Percentiles rank a stretch among this genome's conserved stretches.
These are phyloP conservation scores for Trichocladium antarcticum DNA, from an alignment of 495 filamentous ascomycete genomes.

Conservation along the genomic window DNA sequence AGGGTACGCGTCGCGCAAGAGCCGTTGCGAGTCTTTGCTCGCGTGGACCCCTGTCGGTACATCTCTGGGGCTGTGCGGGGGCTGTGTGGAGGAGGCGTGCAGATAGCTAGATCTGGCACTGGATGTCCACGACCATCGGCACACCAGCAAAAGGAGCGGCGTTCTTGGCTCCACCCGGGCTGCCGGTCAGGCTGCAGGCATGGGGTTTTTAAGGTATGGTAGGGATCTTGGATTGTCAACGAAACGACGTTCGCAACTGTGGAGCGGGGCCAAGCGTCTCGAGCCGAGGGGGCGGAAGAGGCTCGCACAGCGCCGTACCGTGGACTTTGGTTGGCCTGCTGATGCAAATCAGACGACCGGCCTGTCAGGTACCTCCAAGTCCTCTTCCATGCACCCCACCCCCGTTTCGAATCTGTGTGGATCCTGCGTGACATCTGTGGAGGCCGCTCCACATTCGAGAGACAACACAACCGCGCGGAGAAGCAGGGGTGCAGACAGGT, in stretches of 20 bases:
- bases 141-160: too few species aligned
- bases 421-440: slow-evolving; percentile 11
- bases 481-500: neutral
- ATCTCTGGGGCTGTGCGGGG: too few species aligned
- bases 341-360: neutral
- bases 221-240: slow-evolving; percentile 1
- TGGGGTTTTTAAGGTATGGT: slow-evolving; percentile 9
- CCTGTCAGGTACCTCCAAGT: neutral
- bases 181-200: neutral
- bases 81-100: too few species aligned
- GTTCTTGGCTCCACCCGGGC: slow-evolving; percentile 3
- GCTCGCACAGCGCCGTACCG: slow-evolving; percentile 1
- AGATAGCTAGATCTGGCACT: too few species aligned
- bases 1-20: too few species aligned
- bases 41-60: too few species aligned
- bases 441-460: slow-evolving; percentile 8
- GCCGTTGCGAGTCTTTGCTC: too few species aligned
- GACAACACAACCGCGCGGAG: slow-evolving; percentile 13
- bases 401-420: slow-evolving; percentile 15
- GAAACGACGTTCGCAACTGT: neutral
- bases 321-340: neutral
- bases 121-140: too few species aligned
- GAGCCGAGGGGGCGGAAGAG: slow-evolving; percentile 12
- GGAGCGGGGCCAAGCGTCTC: neutral
- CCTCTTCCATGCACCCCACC: slow-evolving; percentile 2